phyloP scores from a whole-genome alignment of 148 eudicot species.

The Nepenthes gracilis region DNA sequence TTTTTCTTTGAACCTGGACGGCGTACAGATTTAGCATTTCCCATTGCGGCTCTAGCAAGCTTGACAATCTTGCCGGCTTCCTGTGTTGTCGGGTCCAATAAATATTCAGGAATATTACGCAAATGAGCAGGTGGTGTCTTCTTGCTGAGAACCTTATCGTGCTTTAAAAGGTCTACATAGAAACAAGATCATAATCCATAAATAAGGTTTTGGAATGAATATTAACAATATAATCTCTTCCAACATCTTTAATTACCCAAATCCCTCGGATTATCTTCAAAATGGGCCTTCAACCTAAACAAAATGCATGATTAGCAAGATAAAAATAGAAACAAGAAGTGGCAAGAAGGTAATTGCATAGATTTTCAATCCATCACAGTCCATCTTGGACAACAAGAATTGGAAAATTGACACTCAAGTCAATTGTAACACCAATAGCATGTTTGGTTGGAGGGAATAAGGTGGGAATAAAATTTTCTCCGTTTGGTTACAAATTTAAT shows the following conservation, averaged over 20 bases:
- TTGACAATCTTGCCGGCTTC: slow-evolving; percentile 88
- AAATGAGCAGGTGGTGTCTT: slow-evolving; percentile 72
- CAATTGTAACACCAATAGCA: no score
- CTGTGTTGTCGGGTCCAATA: slow-evolving; percentile 71
- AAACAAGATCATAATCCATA: slow-evolving; percentile 7
- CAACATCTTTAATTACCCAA: slow-evolving; percentile 40
- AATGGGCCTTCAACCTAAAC: slow-evolving; percentile 76
- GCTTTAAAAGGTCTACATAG: slow-evolving; percentile 71
- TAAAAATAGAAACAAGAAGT: not conserved
- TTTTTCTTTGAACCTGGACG: slow-evolving; percentile 42
- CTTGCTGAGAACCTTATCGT: slow-evolving; percentile 87
- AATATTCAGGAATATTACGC: slow-evolving; percentile 76
- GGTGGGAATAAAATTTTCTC: no score
- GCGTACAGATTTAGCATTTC: slow-evolving; percentile 27
- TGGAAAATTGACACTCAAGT: no score
- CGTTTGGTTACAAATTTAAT: no score
- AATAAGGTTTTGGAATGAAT: not conserved
- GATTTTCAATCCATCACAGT: no score
- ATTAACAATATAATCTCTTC: not conserved
- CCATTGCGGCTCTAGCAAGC: slow-evolving; percentile 83
- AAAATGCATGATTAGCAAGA: slow-evolving; percentile 1
- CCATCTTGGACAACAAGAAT: no score
- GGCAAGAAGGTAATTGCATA: not conserved
- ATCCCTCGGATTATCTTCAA: slow-evolving; percentile 77
- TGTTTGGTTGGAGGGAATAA: no score